Percentiles rank a stretch among this genome's conserved stretches.
Conservation (phyloP, 1,284 basidiomycete genomes). For the Cystobasidium pallidum region DNA sequence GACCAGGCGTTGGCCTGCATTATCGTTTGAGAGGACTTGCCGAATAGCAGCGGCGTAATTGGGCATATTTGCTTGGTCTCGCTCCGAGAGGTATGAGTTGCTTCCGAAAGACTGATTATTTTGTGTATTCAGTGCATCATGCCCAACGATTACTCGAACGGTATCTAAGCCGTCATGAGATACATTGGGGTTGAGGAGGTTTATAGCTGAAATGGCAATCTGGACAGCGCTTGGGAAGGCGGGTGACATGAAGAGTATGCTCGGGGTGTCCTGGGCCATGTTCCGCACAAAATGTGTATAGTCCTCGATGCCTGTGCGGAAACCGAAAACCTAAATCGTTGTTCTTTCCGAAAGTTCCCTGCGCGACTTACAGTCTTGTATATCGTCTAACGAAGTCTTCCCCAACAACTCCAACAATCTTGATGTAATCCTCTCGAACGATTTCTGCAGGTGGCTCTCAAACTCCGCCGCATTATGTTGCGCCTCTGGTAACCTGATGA, state of each 20-base stretch:
- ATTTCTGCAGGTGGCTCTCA: slow-evolving; percentile 38
- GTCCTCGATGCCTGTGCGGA: slow-evolving; percentile 81
- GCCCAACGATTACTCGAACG: slow-evolving; percentile 71
- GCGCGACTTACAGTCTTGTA: slow-evolving; percentile 32
- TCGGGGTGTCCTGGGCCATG: slow-evolving; percentile 70
- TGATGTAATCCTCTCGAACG: slow-evolving; percentile 41
- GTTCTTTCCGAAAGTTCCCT: no score
- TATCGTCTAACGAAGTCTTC: slow-evolving; percentile 58
- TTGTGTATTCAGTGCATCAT: slow-evolving; percentile 57
- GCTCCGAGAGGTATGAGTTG: slow-evolving; percentile 26
- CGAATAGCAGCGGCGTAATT: slow-evolving; percentile 70
- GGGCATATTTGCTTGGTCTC: slow-evolving; percentile 67
- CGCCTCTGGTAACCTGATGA: slow-evolving; percentile 28
- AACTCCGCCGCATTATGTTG: slow-evolving; percentile 32
- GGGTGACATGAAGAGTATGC: slow-evolving; percentile 74
- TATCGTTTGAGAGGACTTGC: slow-evolving; percentile 60
- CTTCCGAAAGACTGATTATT: slow-evolving; percentile 18
- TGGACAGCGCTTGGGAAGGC: slow-evolving; percentile 75
- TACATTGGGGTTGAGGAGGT: slow-evolving; percentile 76
- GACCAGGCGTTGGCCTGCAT: slow-evolving; percentile 26
- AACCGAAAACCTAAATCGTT: no score
- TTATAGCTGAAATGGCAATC: slow-evolving; percentile 73
- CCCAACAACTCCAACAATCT: slow-evolving; percentile 66
- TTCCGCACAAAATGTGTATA: slow-evolving; percentile 81
- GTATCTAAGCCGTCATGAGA: slow-evolving; percentile 80